Percentiles rank a stretch among this genome's conserved stretches.
These are phyloP conservation scores for Aspergillus egyptiacus DNA, from an alignment of 495 filamentous ascomycete species.

Conservation along the genomic window DNA sequence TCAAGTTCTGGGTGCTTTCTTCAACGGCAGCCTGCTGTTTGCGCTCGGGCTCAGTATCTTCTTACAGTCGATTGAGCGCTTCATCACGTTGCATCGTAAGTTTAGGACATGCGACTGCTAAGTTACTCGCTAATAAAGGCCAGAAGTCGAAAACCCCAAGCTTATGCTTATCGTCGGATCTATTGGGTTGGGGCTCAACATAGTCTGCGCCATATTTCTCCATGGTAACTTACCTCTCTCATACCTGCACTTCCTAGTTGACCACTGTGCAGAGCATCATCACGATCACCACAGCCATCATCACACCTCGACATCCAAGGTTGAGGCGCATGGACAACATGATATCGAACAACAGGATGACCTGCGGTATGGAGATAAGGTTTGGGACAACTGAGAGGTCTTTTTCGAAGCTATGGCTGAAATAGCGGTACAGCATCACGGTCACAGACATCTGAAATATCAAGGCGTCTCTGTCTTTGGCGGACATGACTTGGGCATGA, in stretches of 20 bases:
- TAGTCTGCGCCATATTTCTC: conserved; percentile 71
- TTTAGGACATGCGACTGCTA: conserved; percentile 9
- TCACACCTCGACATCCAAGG: neutral
- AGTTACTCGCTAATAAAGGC: conserved; percentile 1
- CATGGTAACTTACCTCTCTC: conserved; percentile 47
- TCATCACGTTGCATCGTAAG: conserved; percentile 49
- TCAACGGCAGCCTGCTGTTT: conserved; percentile 88
- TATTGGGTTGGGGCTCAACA: conserved; percentile 71
- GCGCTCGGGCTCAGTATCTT: conserved; percentile 91
- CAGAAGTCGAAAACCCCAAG: conserved; percentile 27
- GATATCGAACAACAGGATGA: conserved; percentile 19
- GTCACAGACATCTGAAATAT: conserved; percentile 55
- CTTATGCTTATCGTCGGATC: conserved; percentile 77
- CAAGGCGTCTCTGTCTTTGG: neutral
- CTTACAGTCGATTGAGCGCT: conserved; percentile 78
- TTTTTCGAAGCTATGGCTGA: neutral
- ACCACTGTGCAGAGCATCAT: conserved; percentile 3
- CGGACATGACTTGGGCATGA: conserved; percentile 35
- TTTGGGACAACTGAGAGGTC: neutral
- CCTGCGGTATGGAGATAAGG: neutral
- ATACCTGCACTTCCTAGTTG: neutral
- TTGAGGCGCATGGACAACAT: neutral
- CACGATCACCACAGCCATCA: conserved; percentile 2
- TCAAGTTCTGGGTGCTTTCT: conserved; percentile 80
- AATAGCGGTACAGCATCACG: conserved; percentile 26